Conservation (phyloP, 73 alveolate genomes). For the Paraurostyla sp. region DNA sequence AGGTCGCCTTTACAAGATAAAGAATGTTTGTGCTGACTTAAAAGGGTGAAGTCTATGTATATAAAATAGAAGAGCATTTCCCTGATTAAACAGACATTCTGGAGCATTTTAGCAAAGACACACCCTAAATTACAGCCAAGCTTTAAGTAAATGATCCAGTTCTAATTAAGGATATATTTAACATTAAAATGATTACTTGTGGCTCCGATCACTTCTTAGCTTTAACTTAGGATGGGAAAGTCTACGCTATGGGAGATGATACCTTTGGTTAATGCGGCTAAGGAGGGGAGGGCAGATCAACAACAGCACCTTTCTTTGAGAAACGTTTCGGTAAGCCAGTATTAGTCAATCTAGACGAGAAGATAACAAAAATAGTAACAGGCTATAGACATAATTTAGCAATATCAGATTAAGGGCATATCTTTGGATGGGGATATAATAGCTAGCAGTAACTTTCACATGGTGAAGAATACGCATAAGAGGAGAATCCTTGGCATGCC, state of each 20-base stretch:
- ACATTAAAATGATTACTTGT: conserved; percentile 75
- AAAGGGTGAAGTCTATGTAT: conserved; percentile 83
- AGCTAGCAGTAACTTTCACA: conserved; percentile 81
- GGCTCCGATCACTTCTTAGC: conserved; percentile 92
- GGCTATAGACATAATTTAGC: conserved; percentile 87
- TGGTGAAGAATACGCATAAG: conserved; percentile 73
- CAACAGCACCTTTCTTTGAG: conserved; percentile 85
- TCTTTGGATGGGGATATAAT: conserved; percentile 92
- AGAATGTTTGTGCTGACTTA: conserved; percentile 81
- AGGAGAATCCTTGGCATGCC: conserved; percentile 78
- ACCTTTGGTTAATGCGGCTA: conserved; percentile 92
- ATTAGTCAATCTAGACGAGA: conserved; percentile 69
- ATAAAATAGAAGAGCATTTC: conserved; percentile 61
- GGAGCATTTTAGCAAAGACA: conserved; percentile 1
- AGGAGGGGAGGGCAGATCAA: conserved; percentile 72
- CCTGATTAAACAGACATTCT: conserved; percentile 45
- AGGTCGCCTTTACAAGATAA: conserved; percentile 72
- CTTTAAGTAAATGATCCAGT: conserved; percentile 10
- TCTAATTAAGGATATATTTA: conserved; percentile 61
- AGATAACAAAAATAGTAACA: conserved; percentile 73
- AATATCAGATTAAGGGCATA: conserved; percentile 74
- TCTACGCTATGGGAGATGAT: conserved; percentile 94
- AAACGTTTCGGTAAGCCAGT: conserved; percentile 79
- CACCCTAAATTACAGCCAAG: neutral
- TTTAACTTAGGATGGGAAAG: conserved; percentile 77